A percentile compares a stretch with the other conserved stretches of the same genome.
These are phyloP conservation scores for Gonapodya prolifera DNA, from an alignment of 192 early-diverging fungal species.

Conservation along the genomic window DNA sequence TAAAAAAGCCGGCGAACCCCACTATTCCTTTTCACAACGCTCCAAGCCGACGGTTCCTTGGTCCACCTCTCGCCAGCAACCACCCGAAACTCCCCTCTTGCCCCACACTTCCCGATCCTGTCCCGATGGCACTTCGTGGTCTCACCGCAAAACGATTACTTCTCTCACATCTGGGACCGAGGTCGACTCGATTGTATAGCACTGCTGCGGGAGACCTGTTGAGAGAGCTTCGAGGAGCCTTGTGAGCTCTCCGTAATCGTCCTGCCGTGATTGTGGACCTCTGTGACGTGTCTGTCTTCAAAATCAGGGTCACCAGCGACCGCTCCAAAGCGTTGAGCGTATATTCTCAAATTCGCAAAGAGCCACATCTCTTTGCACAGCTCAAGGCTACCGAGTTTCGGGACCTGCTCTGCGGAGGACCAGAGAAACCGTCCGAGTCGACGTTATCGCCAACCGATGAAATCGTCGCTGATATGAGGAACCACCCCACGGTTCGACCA, in stretches of 20 bases:
- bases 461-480: neutral
- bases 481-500: neutral
- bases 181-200: neutral
- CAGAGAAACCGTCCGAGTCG: no score
- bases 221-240: neutral
- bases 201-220: neutral
- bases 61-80: no score
- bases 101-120: no score
- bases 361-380: neutral
- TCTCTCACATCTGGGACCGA: neutral
- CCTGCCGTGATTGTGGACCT: neutral
- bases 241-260: neutral
- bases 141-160: no score
- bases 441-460: neutral
- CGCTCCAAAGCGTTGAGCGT: neutral
- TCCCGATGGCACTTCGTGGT: no score
- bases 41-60: no score
- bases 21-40: no score
- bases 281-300: no score
- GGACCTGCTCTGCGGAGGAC: neutral
- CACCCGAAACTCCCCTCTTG: no score
- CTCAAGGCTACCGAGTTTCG: neutral
- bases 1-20: no score
- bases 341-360: neutral
- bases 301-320: no score